These are phyloP conservation scores for Solanum sejunctum DNA, from an alignment of 257 asterid genomes.

Conservation along the genomic window DNA sequence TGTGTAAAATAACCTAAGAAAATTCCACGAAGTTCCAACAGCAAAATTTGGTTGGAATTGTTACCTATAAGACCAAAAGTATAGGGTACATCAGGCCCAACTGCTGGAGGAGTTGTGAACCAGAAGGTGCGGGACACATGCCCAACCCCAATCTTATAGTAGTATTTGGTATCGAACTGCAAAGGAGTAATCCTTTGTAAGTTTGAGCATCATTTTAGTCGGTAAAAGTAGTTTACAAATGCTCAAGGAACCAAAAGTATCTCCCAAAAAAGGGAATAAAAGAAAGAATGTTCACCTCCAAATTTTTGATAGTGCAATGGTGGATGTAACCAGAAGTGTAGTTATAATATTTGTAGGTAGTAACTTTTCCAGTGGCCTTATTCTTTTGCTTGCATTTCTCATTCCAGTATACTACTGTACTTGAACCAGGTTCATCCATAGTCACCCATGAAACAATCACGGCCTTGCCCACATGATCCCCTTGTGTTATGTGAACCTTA, in stretches of 20 bases:
- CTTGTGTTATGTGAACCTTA: constrained; percentile 91
- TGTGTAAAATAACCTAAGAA: neutral
- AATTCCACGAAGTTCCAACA: neutral
- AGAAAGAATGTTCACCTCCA: constrained; percentile 28
- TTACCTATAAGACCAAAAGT: constrained; percentile 87
- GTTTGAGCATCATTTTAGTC: neutral
- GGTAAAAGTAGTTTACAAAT: neutral
- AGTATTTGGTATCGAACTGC: constrained; percentile 72
- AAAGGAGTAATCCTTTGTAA: neutral
- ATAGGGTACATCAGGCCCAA: constrained; percentile 81
- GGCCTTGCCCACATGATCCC: constrained; percentile 73
- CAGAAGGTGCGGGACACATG: constrained; percentile 49
- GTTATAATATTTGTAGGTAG: constrained; percentile 42
- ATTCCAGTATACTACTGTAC: constrained; percentile 45
- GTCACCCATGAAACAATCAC: constrained; percentile 94
- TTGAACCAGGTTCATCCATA: constrained; percentile 55
- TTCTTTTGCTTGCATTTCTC: constrained; percentile 24
- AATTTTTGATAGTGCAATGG: constrained; percentile 38
- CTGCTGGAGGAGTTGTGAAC: constrained; percentile 69
- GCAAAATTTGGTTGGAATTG: neutral
- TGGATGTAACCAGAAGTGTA: constrained; percentile 85
- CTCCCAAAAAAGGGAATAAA: neutral
- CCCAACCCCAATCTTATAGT: constrained; percentile 56
- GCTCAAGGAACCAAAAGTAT: neutral
- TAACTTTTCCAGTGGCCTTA: constrained; percentile 28